Conservation (phyloP, 1,284 basidiomycete genomes). For the Cutaneotrichosporon dermatis region DNA sequence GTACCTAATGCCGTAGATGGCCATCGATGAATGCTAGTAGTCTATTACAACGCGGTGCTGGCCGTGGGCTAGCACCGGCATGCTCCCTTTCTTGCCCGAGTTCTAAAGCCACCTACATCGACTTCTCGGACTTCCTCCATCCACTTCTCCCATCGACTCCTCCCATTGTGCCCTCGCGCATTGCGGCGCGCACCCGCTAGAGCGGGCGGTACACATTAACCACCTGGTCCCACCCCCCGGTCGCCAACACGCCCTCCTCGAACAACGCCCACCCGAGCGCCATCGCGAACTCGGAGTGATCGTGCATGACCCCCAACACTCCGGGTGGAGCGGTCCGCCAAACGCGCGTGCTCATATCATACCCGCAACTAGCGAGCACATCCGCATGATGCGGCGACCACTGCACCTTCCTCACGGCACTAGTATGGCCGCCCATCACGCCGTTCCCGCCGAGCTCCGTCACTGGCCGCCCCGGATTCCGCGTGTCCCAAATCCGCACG, state of each 20-base stretch:
- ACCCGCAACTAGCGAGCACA: conserved; percentile 57
- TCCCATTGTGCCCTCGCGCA: too few relatives aligned
- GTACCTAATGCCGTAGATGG: conserved; percentile 3
- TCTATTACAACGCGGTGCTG: conserved; percentile 1
- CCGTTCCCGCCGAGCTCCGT: conserved; percentile 20
- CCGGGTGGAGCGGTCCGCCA: conserved; percentile 41
- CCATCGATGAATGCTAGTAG: neutral
- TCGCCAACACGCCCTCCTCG: conserved; percentile 77
- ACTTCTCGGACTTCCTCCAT: too few relatives aligned
- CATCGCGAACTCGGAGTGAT: conserved; percentile 91
- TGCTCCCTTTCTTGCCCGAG: neutral
- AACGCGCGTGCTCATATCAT: conserved; percentile 71
- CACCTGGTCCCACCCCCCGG: conserved; percentile 84
- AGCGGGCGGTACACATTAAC: conserved; percentile 61
- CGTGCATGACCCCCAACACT: conserved; percentile 52
- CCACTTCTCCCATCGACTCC: too few relatives aligned
- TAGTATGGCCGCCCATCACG: conserved; percentile 50
- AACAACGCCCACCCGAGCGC: conserved; percentile 79
- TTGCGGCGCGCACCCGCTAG: neutral
- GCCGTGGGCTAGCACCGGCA: neutral
- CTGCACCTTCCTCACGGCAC: conserved; percentile 53
- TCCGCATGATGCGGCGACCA: conserved; percentile 61
- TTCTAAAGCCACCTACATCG: too few relatives aligned
- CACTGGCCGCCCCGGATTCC: conserved; percentile 26
- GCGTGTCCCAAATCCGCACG: conserved; percentile 51